A percentile compares a stretch with the other conserved stretches of the same genome.
These are phyloP conservation scores for Rosa rugosa DNA, from an alignment of 306 rosid species.

Conservation along the genomic window DNA sequence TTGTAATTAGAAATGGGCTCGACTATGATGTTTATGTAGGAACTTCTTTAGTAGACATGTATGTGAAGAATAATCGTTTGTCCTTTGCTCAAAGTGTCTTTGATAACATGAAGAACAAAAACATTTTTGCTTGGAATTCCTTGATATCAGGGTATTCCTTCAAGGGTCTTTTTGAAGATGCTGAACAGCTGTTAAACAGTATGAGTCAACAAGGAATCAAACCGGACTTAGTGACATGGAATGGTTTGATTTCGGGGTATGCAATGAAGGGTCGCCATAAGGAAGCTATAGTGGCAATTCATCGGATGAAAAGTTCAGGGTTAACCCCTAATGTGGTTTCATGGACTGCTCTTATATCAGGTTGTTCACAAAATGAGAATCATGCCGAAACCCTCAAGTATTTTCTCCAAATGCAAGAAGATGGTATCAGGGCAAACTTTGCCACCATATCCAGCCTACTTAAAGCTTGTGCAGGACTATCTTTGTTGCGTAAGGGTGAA, in stretches of 20 bases:
- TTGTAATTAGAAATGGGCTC: conserved; percentile 49
- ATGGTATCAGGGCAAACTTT: conserved; percentile 53
- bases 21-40: conserved; percentile 56
- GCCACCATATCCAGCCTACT: conserved; percentile 58
- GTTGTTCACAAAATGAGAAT: conserved; percentile 55
- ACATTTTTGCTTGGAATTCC: conserved; percentile 62
- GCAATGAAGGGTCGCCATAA: conserved; percentile 46
- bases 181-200: conserved; percentile 42
- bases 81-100: conserved; percentile 47
- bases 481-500: conserved; percentile 59
- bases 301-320: conserved; percentile 51
- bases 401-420: conserved; percentile 62
- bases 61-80: conserved; percentile 55
- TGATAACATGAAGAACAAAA: conserved; percentile 49
- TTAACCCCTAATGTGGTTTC: conserved; percentile 60
- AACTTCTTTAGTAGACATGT: conserved; percentile 67
- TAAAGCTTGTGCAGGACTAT: conserved; percentile 56
- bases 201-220: conserved; percentile 48
- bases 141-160: conserved; percentile 63
- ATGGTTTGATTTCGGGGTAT: conserved; percentile 61
- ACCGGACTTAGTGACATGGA: conserved; percentile 77
- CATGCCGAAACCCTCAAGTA: conserved; percentile 39
- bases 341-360: conserved; percentile 77
- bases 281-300: conserved; percentile 52
- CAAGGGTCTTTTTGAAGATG: conserved; percentile 51